phyloP scores from a whole-genome alignment of 2,329 filamentous ascomycete genomes.

The Ophiosphaerella korrae region DNA sequence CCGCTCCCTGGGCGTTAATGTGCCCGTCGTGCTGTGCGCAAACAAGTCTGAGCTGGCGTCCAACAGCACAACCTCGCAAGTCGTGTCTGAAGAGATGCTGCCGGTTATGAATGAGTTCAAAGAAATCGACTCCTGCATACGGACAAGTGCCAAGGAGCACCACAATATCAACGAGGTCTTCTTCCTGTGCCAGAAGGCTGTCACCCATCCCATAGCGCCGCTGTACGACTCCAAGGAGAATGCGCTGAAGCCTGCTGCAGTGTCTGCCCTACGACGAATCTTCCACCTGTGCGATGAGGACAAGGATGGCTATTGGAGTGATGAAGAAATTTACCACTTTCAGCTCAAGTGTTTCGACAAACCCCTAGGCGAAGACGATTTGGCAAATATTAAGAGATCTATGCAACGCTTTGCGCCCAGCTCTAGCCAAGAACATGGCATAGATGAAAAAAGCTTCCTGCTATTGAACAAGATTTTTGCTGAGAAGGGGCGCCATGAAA shows the following conservation, averaged over 20 bases:
- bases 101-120: slow-evolving; percentile 99
- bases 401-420: slow-evolving; percentile 72
- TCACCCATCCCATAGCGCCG: slow-evolving; percentile 94
- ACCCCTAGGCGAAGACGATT: slow-evolving; percentile 76
- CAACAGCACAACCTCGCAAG: slow-evolving; percentile 77
- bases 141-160: slow-evolving; percentile 89
- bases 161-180: slow-evolving; percentile 94
- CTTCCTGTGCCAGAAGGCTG: slow-evolving; percentile 96
- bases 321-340: slow-evolving; percentile 88
- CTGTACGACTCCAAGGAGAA: slow-evolving; percentile 94
- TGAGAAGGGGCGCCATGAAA: slow-evolving; percentile 96
- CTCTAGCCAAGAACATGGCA: slow-evolving; percentile 65
- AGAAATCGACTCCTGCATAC: slow-evolving; percentile 97
- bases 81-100: slow-evolving; percentile 95
- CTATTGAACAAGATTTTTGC: slow-evolving; percentile 94
- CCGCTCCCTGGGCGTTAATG: slow-evolving; percentile 95
- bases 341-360: slow-evolving; percentile 93
- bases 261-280: slow-evolving; percentile 83
- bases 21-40: slow-evolving; percentile 93
- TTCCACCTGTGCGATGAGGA: slow-evolving; percentile 98
- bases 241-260: slow-evolving; percentile 83
- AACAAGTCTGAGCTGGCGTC: slow-evolving; percentile 92
- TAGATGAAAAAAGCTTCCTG: slow-evolving; percentile 83
- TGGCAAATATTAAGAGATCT: slow-evolving; percentile 88
- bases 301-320: slow-evolving; percentile 89